Percentiles rank a stretch among this genome's conserved stretches.
phyloP scores from a whole-genome alignment of 2,329 filamentous ascomycete species.

The Colletotrichum echinochloae region DNA sequence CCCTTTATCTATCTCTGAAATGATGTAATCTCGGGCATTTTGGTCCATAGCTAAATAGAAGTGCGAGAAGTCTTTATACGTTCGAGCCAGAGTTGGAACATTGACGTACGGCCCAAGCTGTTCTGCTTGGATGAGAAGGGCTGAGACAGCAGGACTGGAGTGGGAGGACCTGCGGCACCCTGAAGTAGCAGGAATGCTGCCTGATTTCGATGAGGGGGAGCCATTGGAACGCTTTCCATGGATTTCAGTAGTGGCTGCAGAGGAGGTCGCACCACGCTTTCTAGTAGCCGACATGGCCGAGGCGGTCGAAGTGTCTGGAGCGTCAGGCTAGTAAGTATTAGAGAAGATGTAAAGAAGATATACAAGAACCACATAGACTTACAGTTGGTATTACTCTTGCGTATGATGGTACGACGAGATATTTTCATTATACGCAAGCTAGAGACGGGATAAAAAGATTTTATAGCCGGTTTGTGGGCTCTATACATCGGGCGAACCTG shows the following conservation, averaged over 20 bases:
- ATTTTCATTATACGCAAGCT: too few species aligned
- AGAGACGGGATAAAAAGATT: too few species aligned
- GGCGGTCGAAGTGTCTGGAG: not conserved
- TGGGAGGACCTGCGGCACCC: not conserved
- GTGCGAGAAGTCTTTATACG: not conserved
- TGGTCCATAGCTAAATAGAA: not conserved
- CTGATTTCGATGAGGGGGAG: not conserved
- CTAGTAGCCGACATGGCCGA: not conserved
- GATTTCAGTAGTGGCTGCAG: not conserved
- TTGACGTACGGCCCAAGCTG: not conserved
- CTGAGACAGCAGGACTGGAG: not conserved
- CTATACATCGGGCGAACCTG: too few species aligned
- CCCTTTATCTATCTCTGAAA: not conserved
- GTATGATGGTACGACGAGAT: too few species aligned
- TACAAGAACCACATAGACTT: too few species aligned
- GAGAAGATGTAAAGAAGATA: too few species aligned
- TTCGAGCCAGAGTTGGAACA: not conserved
- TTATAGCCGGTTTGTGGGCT: too few species aligned
- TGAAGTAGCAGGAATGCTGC: not conserved
- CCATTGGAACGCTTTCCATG: not conserved
- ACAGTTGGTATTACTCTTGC: too few species aligned
- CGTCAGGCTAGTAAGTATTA: too few species aligned
- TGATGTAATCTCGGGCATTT: not conserved
- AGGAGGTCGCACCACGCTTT: not conserved
- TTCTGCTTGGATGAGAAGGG: not conserved